Base-by-base conservation (phyloP, 352 stramenopile species). In the Phytophthora foliorum region DNA sequence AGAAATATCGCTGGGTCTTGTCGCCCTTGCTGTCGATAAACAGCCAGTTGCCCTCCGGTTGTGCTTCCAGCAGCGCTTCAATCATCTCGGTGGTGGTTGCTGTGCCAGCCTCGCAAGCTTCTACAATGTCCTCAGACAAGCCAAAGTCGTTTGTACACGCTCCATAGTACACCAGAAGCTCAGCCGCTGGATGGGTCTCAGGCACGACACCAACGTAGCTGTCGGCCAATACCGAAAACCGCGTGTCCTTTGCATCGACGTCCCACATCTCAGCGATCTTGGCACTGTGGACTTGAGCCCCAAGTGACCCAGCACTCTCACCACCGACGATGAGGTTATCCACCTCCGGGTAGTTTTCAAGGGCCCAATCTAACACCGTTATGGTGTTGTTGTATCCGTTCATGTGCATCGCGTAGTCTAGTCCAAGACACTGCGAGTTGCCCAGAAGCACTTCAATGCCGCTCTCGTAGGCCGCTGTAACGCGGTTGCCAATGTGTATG, bases 381-480 rank as follows among this genome's bases (percentile, higher is more conserved):
- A 80, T 67, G 13, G 80, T 84, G 61, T 92, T 92, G 52, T 84
- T 72, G 71, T 87, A 92, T n/a, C 82, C 84, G 44, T 82, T 78
- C 70, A 82, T 72, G 74, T 91, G 71, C 59, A 75, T 84, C 14
- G 75, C 41, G 51, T 63, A 73, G 57, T 89, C 85, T 29, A 70
- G 68, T 9, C 44, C 45, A 11, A 74, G 74, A 51, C 70, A 84
- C 54, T 75, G 60, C 13, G 42, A 55, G 52, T 82, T 77, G 36
- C 66, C 64, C 24, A 89, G 62, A 14, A 86, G 45, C 10, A 42
- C 39, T 24, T 81, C 76, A 14, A 84, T 67, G 34, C 54, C 61
- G 51, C 72, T 78, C 42, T 81, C 67, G 21, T 66, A 67, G 10
- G 54, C 22, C 6, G 39, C 55, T 2, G 53, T 57, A 11, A 78